phyloP scores from a whole-genome alignment of 2,329 filamentous ascomycete genomes.

The Triangularia verruculosa region DNA sequence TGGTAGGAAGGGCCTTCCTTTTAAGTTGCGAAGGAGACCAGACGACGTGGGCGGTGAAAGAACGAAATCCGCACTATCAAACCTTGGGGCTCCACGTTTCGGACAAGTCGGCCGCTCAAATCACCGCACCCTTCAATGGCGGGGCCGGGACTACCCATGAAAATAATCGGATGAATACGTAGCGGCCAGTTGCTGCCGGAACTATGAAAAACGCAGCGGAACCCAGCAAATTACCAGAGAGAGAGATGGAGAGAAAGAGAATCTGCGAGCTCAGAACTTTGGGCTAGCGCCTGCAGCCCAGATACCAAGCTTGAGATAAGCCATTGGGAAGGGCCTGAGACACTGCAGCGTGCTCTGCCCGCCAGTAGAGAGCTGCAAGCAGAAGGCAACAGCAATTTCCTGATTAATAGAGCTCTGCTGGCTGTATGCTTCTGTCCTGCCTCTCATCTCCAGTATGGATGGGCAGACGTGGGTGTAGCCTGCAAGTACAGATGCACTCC shows the following conservation, averaged over 20 bases:
- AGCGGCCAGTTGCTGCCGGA: not conserved
- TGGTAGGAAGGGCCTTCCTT: conserved; percentile 8
- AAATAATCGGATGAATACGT: not conserved
- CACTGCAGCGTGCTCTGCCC: too few species aligned
- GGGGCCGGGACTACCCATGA: conserved; percentile 10
- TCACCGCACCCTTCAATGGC: conserved; percentile 10
- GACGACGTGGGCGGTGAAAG: conserved; percentile 16
- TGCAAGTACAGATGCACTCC: not conserved
- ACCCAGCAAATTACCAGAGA: not conserved
- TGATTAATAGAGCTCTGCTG: not conserved
- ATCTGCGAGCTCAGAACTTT: not conserved
- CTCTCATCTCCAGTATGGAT: not conserved
- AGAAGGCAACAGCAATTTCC: conserved; percentile 6
- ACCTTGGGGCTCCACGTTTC: conserved; percentile 20
- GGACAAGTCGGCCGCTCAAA: conserved; percentile 19
- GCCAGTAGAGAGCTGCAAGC: too few species aligned
- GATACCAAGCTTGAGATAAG: conserved; percentile 13
- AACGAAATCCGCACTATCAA: conserved; percentile 11
- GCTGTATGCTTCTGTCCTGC: not conserved
- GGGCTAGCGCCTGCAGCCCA: conserved; percentile 2
- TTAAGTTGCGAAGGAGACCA: conserved; percentile 6
- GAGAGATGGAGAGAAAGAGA: not conserved
- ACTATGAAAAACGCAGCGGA: not conserved
- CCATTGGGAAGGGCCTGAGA: conserved; percentile 1
- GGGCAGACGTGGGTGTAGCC: not conserved